Evolutionary conservation across 169 alveolate genomes (phyloP).

Genomic region (Theileria sp.): DNA sequence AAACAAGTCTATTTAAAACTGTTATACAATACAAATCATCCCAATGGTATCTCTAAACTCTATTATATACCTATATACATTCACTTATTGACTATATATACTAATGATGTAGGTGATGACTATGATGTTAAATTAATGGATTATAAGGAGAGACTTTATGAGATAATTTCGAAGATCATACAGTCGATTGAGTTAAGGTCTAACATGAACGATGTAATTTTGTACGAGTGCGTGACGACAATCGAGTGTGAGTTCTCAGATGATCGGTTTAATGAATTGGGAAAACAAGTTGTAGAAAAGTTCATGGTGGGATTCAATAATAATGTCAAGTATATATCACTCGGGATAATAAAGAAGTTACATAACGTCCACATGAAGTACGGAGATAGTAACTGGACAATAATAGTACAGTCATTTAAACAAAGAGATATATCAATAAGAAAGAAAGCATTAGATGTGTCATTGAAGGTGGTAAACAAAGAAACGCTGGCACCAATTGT

Average conservation of each 20-base stretch:
- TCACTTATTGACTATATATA: no score
- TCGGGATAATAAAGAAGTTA: slow-evolving; percentile 87
- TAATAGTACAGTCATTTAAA: slow-evolving; percentile 83
- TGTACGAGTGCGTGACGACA: slow-evolving; percentile 96
- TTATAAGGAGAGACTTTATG: slow-evolving; percentile 36
- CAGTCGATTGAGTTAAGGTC: slow-evolving; percentile 89
- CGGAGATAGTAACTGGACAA: slow-evolving; percentile 69
- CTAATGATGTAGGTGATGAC: slow-evolving; percentile 8
- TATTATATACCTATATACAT: no score
- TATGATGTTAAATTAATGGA: background rate
- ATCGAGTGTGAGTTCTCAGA: slow-evolving; percentile 89
- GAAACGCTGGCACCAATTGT: slow-evolving; percentile 88
- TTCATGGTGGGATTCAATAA: slow-evolving; percentile 91
- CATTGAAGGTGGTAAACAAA: slow-evolving; percentile 89
- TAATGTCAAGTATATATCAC: slow-evolving; percentile 85
- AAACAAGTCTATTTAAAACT: slow-evolving; percentile 54
- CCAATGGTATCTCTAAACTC: background rate
- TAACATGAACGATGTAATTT: slow-evolving; percentile 95
- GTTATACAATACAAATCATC: background rate
- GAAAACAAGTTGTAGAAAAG: slow-evolving; percentile 91
- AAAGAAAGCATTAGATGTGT: slow-evolving; percentile 94
- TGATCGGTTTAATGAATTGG: slow-evolving; percentile 68
- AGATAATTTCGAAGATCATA: slow-evolving; percentile 34
- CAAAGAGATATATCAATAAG: slow-evolving; percentile 95
- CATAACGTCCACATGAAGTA: slow-evolving; percentile 84